A percentile compares a stretch with the other conserved stretches of the same genome.
Evolutionary conservation across 2,329 filamentous ascomycete species (phyloP).

Genomic region (Phialophora macrospora): DNA sequence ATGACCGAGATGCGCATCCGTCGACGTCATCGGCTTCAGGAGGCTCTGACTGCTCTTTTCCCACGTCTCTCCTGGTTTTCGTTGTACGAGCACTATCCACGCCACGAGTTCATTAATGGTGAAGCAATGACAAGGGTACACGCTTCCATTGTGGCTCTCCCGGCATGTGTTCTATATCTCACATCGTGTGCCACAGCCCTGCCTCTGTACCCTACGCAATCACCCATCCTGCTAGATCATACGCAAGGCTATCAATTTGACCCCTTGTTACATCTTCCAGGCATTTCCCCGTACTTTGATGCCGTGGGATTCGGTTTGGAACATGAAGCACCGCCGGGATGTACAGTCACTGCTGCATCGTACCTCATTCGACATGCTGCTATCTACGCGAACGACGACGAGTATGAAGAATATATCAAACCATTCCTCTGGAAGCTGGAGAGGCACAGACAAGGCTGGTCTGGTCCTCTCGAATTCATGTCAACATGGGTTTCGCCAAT

Average conservation of each 20-base stretch:
- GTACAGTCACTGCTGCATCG: slow-evolving; percentile 31
- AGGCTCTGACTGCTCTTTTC: background rate
- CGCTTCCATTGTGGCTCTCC: background rate
- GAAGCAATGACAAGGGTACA: background rate
- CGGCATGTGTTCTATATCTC: background rate
- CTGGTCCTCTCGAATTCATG: slow-evolving; percentile 33
- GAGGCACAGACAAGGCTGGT: slow-evolving; percentile 31
- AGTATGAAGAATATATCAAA: slow-evolving; percentile 36
- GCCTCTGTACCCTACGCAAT: slow-evolving; percentile 11
- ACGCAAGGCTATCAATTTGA: slow-evolving; percentile 35
- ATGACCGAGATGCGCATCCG: background rate
- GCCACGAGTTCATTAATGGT: background rate
- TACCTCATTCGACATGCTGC: slow-evolving; percentile 35
- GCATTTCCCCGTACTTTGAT: slow-evolving; percentile 35
- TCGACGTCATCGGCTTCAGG: background rate
- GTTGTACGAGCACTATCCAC: background rate
- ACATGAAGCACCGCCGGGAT: slow-evolving; percentile 30
- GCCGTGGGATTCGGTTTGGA: slow-evolving; percentile 34
- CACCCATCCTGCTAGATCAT: slow-evolving; percentile 28
- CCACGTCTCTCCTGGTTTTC: background rate
- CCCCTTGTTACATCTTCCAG: slow-evolving; percentile 34
- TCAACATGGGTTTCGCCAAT: slow-evolving; percentile 34
- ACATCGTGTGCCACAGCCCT: background rate
- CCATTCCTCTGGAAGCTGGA: slow-evolving; percentile 36
- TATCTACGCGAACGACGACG: slow-evolving; percentile 35